Evolutionary conservation across 768 basidiomycete species (phyloP).

Genomic region (Auricularia heimuer): DNA sequence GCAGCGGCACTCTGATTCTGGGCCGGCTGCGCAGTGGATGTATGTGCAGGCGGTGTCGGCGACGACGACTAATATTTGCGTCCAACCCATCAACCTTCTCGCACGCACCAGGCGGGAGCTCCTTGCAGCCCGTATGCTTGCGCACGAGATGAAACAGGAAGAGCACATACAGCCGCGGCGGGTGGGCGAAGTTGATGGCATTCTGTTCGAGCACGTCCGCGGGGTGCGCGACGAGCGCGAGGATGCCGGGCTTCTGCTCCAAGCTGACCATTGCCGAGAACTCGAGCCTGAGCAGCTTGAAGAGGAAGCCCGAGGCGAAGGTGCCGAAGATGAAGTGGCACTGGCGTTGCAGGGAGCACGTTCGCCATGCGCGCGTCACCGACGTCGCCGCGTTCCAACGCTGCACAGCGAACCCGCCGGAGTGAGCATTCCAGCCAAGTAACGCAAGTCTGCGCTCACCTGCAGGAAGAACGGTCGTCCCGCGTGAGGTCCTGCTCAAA

Average conservation of each 20-base stretch:
- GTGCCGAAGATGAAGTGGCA: slow-evolving; percentile 29
- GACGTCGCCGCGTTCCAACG: slow-evolving; percentile 46
- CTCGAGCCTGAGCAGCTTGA: slow-evolving; percentile 49
- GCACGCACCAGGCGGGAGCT: background rate
- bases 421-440: background rate
- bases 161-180: slow-evolving; percentile 47
- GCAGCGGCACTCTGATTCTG: too few species aligned
- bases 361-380: slow-evolving; percentile 45
- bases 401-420: slow-evolving; percentile 13
- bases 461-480: slow-evolving; percentile 32
- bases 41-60: background rate
- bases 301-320: slow-evolving; percentile 50
- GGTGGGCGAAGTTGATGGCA: slow-evolving; percentile 45
- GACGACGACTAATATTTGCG: background rate
- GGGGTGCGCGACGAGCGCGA: slow-evolving; percentile 32
- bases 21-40: background rate
- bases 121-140: slow-evolving; percentile 21
- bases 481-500: slow-evolving; percentile 29
- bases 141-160: slow-evolving; percentile 42
- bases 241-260: slow-evolving; percentile 31
- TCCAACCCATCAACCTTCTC: background rate
- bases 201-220: slow-evolving; percentile 38
- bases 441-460: slow-evolving; percentile 7
- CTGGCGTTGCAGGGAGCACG: slow-evolving; percentile 43
- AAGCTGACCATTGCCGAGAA: slow-evolving; percentile 32